Percentiles rank a stretch among this genome's conserved stretches.
Evolutionary conservation across 176 grass and related monocot species (phyloP).

Genomic region (Chrysopogon serrulatus): DNA sequence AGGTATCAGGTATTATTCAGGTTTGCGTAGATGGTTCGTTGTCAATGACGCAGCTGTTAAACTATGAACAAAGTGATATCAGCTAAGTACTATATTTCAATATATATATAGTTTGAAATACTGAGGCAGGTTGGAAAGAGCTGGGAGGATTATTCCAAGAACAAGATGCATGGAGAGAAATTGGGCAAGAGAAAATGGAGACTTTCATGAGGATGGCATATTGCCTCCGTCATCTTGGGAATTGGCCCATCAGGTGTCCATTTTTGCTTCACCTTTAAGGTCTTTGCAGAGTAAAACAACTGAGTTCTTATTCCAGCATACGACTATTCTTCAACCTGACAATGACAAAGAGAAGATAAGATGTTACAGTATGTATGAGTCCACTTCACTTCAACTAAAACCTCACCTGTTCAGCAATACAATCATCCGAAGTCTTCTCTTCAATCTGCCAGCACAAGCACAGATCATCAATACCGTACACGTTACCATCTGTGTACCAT

Average conservation of each 20-base stretch:
- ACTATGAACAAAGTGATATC: neutral
- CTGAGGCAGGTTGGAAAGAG: neutral
- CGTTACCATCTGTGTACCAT: neutral
- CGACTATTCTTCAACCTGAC: neutral
- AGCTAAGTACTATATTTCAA: neutral
- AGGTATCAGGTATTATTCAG: neutral
- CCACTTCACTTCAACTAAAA: neutral
- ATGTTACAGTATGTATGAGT: neutral
- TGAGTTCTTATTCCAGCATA: neutral
- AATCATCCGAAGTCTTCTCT: neutral
- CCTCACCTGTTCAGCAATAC: neutral
- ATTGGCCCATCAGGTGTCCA: neutral
- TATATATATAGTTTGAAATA: neutral
- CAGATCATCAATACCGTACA: neutral
- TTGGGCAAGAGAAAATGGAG: neutral
- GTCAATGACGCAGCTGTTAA: neutral
- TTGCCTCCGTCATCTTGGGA: neutral
- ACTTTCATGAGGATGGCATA: neutral
- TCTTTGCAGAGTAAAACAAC: neutral
- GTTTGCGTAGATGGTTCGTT: neutral
- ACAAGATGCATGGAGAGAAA: neutral
- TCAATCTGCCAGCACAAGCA: neutral
- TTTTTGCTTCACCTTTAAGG: conserved; percentile 6
- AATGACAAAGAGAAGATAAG: neutral
- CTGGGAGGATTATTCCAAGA: neutral